These are phyloP conservation scores for Globisporangium apiculatum DNA, from an alignment of 352 stramenopile genomes.

Conservation along the genomic window DNA sequence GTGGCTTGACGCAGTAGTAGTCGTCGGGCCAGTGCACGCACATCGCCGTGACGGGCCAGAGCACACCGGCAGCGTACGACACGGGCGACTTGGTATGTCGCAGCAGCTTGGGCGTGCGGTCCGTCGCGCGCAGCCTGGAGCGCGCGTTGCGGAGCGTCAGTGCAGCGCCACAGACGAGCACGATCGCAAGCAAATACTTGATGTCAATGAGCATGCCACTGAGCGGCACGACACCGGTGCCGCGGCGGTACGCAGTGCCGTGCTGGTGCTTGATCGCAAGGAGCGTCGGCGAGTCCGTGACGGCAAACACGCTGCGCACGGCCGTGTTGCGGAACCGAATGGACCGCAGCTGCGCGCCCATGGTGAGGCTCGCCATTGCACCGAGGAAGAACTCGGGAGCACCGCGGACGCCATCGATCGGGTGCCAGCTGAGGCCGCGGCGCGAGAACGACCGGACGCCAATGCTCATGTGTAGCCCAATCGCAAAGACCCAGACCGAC, in stretches of 20 bases:
- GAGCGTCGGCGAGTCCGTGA: conserved; percentile 4
- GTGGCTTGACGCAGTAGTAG: conserved; percentile 19
- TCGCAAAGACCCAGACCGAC: conserved; percentile 29
- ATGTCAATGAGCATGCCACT: conserved; percentile 23
- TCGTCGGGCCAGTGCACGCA: conserved; percentile 28
- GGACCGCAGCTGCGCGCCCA: conserved; percentile 19
- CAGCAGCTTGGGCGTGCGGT: too few species aligned
- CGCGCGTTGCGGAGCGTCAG: neutral
- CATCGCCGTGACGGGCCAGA: conserved; percentile 22
- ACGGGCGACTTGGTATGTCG: conserved; percentile 16
- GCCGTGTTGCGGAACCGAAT: conserved; percentile 4
- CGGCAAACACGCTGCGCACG: conserved; percentile 6
- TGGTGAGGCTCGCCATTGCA: conserved; percentile 21
- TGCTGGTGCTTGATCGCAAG: conserved; percentile 13
- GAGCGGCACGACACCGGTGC: conserved; percentile 15
- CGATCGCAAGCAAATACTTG: conserved; percentile 20
- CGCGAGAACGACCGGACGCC: conserved; percentile 8
- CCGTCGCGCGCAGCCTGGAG: conserved; percentile 8
- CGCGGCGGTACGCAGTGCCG: conserved; percentile 7
- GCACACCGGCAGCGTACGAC: conserved; percentile 21
- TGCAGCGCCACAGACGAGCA: conserved; percentile 6
- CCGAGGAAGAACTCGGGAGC: conserved; percentile 31
- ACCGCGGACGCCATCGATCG: conserved; percentile 17
- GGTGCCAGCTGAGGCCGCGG: conserved; percentile 6
- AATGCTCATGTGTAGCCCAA: conserved; percentile 23